Base-by-base conservation (phyloP, 768 basidiomycete species). In the Tricholoma sp. region DNA sequence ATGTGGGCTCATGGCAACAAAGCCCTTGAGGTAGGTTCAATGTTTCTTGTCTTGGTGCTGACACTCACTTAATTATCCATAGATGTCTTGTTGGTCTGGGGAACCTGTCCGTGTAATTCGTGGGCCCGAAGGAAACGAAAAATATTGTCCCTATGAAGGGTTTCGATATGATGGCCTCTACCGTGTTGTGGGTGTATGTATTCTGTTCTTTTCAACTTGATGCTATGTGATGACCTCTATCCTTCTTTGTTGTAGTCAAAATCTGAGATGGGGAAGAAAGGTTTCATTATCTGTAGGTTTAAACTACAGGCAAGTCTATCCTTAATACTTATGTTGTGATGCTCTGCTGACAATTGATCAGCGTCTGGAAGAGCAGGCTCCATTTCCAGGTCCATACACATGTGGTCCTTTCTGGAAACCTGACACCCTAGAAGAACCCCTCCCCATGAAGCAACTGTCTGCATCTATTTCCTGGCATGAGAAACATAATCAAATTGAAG, bases 101-200 rank as follows among this genome's bases (percentile, higher is more conserved):
- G 1, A 11, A 32, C 57, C 57, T 45, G 52, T 58, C 7, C 57
- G 52, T 14, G 52, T 54, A 46, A 58, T 58, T 9, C 57, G 52
- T n/a, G 57, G 57, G 7, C 41, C 41, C 4, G 32, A 58, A 27
- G 52, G 52, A 5, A 58, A 54, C 19, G 19, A 22, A 11, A 47
- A 19, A 29, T 54, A 41, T 18, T 49, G 12, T 37, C 57, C 57
- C 16, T 22, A 14, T 45, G 41, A 49, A 53, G 57, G 57, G 45
- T 58, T 54, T 32, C 57, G 52, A n/a, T 54, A 58, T 24, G 57
- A 58, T 41, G 57, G 57, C 14, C 52, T 58, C 9, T 58, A 58
- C 19, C 5, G 39, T 4, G 57, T 58, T n/a, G 50, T 32, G 11
- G 10, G 32, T 1, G 55, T 56, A 56, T 22, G 55, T 31, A 22